Conservation (phyloP, 495 filamentous ascomycete species). For the Parachaetomium inaequale region DNA sequence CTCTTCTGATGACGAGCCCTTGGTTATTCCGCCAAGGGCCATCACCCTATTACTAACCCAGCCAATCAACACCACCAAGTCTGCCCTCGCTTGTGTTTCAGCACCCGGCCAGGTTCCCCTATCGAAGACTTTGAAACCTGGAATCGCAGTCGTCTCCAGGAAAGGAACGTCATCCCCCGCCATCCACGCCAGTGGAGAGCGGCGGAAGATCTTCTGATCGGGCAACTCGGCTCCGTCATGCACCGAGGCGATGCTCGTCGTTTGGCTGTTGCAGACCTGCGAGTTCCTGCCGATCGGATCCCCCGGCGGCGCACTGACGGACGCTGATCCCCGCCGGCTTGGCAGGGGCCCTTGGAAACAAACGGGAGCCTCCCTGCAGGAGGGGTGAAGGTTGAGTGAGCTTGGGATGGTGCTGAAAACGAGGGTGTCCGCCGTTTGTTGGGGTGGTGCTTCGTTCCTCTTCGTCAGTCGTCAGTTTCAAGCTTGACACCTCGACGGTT, state of each 20-base stretch:
- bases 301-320: background rate
- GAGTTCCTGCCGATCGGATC: slow-evolving; percentile 3
- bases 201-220: background rate
- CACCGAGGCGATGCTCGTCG: background rate
- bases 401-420: background rate
- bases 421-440: background rate
- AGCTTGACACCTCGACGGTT: background rate
- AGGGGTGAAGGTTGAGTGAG: background rate
- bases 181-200: background rate
- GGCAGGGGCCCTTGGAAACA: slow-evolving; percentile 9
- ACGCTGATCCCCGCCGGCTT: slow-evolving; percentile 6
- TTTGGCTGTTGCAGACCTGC: background rate
- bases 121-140: slow-evolving; percentile 6
- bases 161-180: background rate
- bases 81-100: slow-evolving; percentile 4
- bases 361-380: background rate
- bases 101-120: background rate
- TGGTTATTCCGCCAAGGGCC: background rate
- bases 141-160: background rate
- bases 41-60: background rate
- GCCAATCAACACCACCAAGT: background rate
- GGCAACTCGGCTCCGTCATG: background rate
- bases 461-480: background rate
- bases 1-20: background rate
- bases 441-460: background rate